Evolutionary conservation across 2,329 filamentous ascomycete species (phyloP).

Genomic region (Bertia moriformis): DNA sequence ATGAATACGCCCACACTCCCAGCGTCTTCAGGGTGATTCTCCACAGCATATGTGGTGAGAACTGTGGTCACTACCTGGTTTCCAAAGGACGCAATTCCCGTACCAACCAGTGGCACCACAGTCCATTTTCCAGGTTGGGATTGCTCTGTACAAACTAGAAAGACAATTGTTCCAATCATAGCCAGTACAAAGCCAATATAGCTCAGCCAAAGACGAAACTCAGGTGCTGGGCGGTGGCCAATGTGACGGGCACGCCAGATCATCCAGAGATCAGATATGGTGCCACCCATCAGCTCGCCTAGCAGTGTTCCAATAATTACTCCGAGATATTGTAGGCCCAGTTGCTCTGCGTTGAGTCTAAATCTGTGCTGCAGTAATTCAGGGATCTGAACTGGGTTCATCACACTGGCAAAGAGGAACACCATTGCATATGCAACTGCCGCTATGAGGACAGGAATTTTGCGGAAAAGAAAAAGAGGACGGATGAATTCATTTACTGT

Average conservation of each 20-base stretch:
- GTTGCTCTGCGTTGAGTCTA: constrained; percentile 37
- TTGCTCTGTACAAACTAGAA: constrained; percentile 31
- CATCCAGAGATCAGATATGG: constrained; percentile 37
- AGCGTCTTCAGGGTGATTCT: constrained; percentile 35
- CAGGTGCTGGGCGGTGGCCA: constrained; percentile 20
- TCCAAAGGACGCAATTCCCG: constrained; percentile 32
- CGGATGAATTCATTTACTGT: constrained; percentile 31
- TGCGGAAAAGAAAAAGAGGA: constrained; percentile 25
- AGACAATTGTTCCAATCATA: constrained; percentile 36
- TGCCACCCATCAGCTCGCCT: constrained; percentile 41
- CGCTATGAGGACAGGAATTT: constrained; percentile 31
- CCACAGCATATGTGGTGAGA: constrained; percentile 43
- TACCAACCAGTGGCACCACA: constrained; percentile 37
- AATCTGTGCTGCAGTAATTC: constrained; percentile 40
- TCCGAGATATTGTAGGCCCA: constrained; percentile 41
- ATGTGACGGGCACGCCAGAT: constrained; percentile 18
- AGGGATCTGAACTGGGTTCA: constrained; percentile 42
- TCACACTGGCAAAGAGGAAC: constrained; percentile 36
- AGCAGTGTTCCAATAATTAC: constrained; percentile 40
- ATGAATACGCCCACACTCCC: constrained; percentile 42
- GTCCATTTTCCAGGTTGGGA: constrained; percentile 30
- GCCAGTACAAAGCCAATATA: constrained; percentile 34
- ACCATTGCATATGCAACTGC: constrained; percentile 37
- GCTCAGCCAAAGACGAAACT: constrained; percentile 40
- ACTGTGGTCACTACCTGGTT: constrained; percentile 49